Conservation (phyloP, 306 rosid species). For the Castanea mollissima region DNA sequence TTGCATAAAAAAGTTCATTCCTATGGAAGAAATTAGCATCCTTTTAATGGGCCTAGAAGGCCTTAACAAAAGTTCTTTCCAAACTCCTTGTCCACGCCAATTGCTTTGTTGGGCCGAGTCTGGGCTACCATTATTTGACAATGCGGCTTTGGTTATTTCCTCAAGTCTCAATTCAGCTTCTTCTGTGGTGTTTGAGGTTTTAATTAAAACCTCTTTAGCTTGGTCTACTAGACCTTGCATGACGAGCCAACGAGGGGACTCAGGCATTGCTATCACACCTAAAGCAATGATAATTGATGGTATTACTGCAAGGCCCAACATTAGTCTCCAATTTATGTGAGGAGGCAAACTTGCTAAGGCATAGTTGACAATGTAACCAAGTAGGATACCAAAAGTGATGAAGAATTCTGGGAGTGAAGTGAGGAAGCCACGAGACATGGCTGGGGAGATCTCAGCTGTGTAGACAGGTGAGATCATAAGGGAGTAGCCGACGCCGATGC, state of each 20-base stretch:
- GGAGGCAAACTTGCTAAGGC: constrained; percentile 48
- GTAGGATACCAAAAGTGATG: constrained; percentile 59
- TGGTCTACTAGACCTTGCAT: constrained; percentile 58
- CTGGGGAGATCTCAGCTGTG: constrained; percentile 76
- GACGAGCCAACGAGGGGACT: constrained; percentile 76
- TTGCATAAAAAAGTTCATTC: constrained; percentile 87
- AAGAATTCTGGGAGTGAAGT: constrained; percentile 82
- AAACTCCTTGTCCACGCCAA: constrained; percentile 48
- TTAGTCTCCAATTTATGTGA: constrained; percentile 59
- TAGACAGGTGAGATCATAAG: constrained; percentile 72
- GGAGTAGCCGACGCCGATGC: constrained; percentile 78
- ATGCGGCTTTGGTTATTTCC: constrained; percentile 50
- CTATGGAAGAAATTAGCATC: constrained; percentile 66
- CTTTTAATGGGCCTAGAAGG: constrained; percentile 49
- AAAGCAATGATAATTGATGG: constrained; percentile 55
- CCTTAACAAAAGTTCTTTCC: constrained; percentile 63
- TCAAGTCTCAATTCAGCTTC: constrained; percentile 66
- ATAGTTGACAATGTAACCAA: constrained; percentile 70
- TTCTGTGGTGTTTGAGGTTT: constrained; percentile 40
- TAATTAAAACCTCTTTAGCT: constrained; percentile 53
- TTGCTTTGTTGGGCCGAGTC: constrained; percentile 4
- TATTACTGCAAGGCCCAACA: constrained; percentile 66
- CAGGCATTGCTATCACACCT: constrained; percentile 70
- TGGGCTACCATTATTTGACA: background rate
- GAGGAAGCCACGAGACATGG: constrained; percentile 65